Base-by-base conservation (phyloP, 768 basidiomycete species). In the Pulveroboletus ravenelii region DNA sequence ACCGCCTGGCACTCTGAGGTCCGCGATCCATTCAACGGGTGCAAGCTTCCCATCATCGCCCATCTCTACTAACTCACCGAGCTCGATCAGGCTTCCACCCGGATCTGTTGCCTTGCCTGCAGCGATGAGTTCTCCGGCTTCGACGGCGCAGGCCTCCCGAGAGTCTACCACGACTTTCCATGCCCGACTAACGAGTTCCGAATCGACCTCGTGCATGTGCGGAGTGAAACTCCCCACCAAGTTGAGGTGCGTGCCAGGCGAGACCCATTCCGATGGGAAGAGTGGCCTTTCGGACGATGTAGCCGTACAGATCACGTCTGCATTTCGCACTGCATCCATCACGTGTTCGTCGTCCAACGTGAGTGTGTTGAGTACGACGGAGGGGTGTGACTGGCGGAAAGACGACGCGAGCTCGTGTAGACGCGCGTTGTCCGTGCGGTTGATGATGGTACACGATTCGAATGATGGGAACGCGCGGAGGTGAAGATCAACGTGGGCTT, bases 151-250 rank as follows among this genome's bases (percentile, higher is more conserved):
- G 3, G 86, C 89, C 3, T 75, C 71, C 40, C 73, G 66, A 1
- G 87, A 90, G 65, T 95, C 92, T 0, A 93, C 90, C 0, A 90
- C 70, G 15, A 93, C 67, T 18, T 70, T 61, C 43, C 65, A 71
- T 0, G 84, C 82, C 3, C 87, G 72, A 25, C 66, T 60, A 10
- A 93, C 66, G 13, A 93, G 73, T 0, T 67, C 70, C 0, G 59
- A 63, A 25, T 87, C 82, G 7, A 92, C 78, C 63, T 95, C 92
- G 38, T 74, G 77, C 93, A 94, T 95, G 3, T 69, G 61, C 1
- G 87, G 87, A 15, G 76, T 93, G 61, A 89, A 94, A 49, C 87
- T 89, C 6, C 92, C 91, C 25, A 91, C 79, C 3, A 93, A 70
- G 49, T 90, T 80, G 31, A 94, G 58, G 56, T 89, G 87, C 0